Conservation (phyloP, 768 basidiomycete genomes). For the Pleurotus sapidus region DNA sequence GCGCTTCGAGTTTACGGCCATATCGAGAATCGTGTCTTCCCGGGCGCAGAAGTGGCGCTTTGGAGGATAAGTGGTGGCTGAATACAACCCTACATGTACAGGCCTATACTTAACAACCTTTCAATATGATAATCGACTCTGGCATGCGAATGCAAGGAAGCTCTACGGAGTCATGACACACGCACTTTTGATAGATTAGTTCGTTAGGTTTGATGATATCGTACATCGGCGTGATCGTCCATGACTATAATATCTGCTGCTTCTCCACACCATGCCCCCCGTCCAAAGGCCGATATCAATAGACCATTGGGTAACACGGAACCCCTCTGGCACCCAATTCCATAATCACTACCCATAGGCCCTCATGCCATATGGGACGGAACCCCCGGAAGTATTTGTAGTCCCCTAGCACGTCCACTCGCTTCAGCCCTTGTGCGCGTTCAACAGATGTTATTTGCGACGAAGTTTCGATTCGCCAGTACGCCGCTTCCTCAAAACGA, state of each 20-base stretch:
- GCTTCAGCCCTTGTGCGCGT: slow-evolving; percentile 1
- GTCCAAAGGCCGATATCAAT: no score
- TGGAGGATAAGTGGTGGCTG: no score
- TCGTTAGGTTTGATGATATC: background rate
- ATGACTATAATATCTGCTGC: background rate
- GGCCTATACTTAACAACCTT: no score
- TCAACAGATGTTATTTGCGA: slow-evolving; percentile 4
- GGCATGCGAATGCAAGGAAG: background rate
- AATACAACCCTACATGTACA: no score
- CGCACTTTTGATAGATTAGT: background rate
- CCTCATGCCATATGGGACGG: slow-evolving; percentile 3
- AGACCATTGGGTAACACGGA: background rate
- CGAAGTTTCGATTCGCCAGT: slow-evolving; percentile 1
- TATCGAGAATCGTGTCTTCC: no score
- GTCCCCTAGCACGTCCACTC: slow-evolving; percentile 2
- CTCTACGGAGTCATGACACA: background rate
- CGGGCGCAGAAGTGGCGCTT: no score
- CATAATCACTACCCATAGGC: background rate
- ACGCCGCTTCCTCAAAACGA: slow-evolving; percentile 4
- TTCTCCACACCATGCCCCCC: background rate
- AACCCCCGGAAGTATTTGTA: slow-evolving; percentile 5
- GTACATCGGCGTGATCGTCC: background rate
- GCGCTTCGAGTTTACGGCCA: no score
- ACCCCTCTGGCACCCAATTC: slow-evolving; percentile 3
- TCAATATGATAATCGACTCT: no score